Evolutionary conservation across 192 early-diverging fungal species (phyloP).

Genomic region (Backusella parvicylindrica): DNA sequence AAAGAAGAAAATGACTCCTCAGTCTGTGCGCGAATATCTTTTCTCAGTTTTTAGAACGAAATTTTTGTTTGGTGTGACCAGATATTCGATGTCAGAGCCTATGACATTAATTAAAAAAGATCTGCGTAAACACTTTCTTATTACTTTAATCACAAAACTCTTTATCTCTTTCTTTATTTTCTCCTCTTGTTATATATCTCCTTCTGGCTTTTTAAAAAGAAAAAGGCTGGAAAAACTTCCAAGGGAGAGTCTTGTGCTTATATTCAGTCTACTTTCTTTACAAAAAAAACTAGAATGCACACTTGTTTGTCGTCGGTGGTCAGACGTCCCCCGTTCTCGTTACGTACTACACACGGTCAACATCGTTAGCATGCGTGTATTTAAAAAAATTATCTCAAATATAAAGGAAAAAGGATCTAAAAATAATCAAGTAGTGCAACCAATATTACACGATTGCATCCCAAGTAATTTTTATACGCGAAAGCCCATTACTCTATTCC

Average conservation of each 20-base stretch:
- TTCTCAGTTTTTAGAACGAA: too few species aligned
- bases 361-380: background rate
- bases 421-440: background rate
- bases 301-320: background rate
- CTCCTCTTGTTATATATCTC: background rate
- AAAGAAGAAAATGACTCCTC: too few species aligned
- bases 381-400: background rate
- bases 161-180: background rate
- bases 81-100: too few species aligned
- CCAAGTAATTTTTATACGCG: background rate
- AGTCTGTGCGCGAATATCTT: too few species aligned
- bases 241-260: background rate
- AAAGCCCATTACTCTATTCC: background rate
- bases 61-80: too few species aligned
- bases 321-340: background rate
- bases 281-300: background rate
- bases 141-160: too few species aligned
- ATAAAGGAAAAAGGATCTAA: background rate
- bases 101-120: too few species aligned
- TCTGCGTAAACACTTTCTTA: too few species aligned
- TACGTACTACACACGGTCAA: background rate
- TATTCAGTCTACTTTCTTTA: background rate
- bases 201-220: background rate
- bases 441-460: background rate
- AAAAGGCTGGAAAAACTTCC: background rate